These are phyloP conservation scores for Lumnitzera racemosa DNA, from an alignment of 345 rosid species.

Conservation along the genomic window DNA sequence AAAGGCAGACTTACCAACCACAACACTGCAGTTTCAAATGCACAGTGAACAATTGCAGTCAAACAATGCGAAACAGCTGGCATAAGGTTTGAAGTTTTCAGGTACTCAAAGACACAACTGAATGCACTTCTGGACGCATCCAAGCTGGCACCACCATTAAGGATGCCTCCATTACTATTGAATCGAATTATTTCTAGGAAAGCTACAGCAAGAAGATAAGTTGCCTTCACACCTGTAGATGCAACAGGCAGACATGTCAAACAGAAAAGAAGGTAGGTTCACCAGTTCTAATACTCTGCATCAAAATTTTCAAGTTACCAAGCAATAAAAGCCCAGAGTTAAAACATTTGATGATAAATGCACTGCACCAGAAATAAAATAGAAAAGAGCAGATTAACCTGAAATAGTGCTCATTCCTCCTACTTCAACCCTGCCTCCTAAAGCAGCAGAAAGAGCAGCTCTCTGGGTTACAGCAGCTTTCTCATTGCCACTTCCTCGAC, in stretches of 20 bases:
- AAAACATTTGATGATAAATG: too few relatives aligned
- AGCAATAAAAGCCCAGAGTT: too few relatives aligned
- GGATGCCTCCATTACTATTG: slow-evolving; percentile 97
- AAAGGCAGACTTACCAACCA: slow-evolving; percentile 71
- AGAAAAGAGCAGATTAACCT: slow-evolving; percentile 35
- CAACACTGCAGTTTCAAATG: slow-evolving; percentile 81
- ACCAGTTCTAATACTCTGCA: not conserved
- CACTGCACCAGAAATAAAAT: slow-evolving; percentile 5
- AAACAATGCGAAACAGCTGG: slow-evolving; percentile 92
- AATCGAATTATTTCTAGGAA: slow-evolving; percentile 92
- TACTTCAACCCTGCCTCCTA: slow-evolving; percentile 89
- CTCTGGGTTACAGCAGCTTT: slow-evolving; percentile 86
- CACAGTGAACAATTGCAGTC: slow-evolving; percentile 82
- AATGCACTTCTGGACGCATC: slow-evolving; percentile 92
- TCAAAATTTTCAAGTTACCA: too few relatives aligned
- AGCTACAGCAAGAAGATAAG: slow-evolving; percentile 98
- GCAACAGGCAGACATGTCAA: slow-evolving; percentile 9
- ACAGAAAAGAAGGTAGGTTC: not conserved
- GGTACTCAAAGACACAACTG: slow-evolving; percentile 91
- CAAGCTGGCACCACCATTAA: slow-evolving; percentile 62
- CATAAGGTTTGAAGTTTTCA: slow-evolving; percentile 86
- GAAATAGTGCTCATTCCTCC: slow-evolving; percentile 89
- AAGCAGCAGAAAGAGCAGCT: slow-evolving; percentile 85
- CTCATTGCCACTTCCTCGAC: slow-evolving; percentile 88
- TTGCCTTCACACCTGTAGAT: slow-evolving; percentile 89